A percentile compares a stretch with the other conserved stretches of the same genome.
These are phyloP conservation scores for Ogataea pignaliae DNA, from an alignment of 805 yeast species.

Conservation along the genomic window DNA sequence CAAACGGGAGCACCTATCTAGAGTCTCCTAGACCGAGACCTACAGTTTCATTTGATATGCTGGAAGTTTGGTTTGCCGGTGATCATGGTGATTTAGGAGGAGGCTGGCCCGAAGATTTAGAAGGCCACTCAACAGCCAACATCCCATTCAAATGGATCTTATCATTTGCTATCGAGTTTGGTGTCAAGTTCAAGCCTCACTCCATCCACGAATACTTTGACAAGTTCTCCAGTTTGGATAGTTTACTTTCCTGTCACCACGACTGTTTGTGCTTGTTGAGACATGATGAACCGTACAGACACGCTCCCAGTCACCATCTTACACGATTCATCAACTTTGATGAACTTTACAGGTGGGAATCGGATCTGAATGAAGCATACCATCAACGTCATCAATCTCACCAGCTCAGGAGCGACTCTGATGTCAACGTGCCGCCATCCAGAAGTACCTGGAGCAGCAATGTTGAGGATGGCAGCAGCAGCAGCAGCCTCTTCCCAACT, in stretches of 20 bases:
- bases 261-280: constrained; percentile 38
- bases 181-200: constrained; percentile 41
- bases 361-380: too few species aligned
- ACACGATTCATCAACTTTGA: constrained; percentile 5
- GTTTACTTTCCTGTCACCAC: constrained; percentile 47
- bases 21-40: not conserved
- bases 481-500: constrained; percentile 10
- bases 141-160: constrained; percentile 60
- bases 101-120: constrained; percentile 49
- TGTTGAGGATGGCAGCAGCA: not conserved
- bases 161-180: constrained; percentile 46
- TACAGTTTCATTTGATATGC: constrained; percentile 28
- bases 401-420: not conserved
- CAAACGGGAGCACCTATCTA: too few species aligned
- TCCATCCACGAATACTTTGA: constrained; percentile 37
- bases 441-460: too few species aligned
- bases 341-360: not conserved
- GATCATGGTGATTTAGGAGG: constrained; percentile 70
- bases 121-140: constrained; percentile 43
- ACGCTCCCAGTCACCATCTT: too few species aligned
- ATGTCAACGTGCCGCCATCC: not conserved
- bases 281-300: not conserved
- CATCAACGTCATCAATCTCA: too few species aligned
- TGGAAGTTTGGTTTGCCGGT: constrained; percentile 67
- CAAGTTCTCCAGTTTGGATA: constrained; percentile 35